Conservation (phyloP, 1,139 yeast species). For the Candida labiduridarum region DNA sequence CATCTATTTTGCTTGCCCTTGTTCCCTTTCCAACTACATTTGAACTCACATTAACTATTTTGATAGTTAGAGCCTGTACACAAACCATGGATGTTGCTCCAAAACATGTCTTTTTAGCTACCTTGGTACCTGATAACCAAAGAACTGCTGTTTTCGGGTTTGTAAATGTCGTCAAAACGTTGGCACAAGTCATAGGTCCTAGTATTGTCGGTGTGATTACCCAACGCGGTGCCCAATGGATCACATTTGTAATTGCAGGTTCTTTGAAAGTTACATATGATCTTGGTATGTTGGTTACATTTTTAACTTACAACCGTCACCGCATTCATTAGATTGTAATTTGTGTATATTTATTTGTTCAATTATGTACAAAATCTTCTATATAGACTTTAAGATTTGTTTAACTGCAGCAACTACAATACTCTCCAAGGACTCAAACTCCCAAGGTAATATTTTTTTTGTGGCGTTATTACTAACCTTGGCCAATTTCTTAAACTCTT, state of each 20-base stretch:
- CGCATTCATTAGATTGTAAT: conserved; percentile 20
- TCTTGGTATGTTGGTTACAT: conserved; percentile 39
- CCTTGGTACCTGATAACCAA: conserved; percentile 37
- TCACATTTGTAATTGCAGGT: conserved; percentile 43
- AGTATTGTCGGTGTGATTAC: conserved; percentile 38
- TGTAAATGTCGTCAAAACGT: conserved; percentile 44
- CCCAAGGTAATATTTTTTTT: conserved; percentile 28
- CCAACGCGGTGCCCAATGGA: conserved; percentile 37
- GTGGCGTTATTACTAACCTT: conserved; percentile 27
- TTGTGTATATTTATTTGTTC: not conserved
- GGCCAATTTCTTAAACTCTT: conserved; percentile 24
- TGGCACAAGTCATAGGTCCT: conserved; percentile 44
- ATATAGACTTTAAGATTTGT: conserved; percentile 46
- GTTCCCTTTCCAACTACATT: conserved; percentile 40
- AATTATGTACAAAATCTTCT: too few species aligned
- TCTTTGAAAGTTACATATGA: conserved; percentile 41
- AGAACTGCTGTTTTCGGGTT: conserved; percentile 44
- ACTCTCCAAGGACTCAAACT: conserved; percentile 30
- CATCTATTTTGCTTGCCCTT: conserved; percentile 39
- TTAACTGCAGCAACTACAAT: conserved; percentile 42
- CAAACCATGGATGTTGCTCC: conserved; percentile 51
- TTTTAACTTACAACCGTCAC: conserved; percentile 31
- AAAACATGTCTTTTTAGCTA: conserved; percentile 44
- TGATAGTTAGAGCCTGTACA: conserved; percentile 37
- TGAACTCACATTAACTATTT: conserved; percentile 29